A percentile compares a stretch with the other conserved stretches of the same genome.
Conservation (phyloP, 2,329 filamentous ascomycete genomes). For the Chaetomiaceae sp. region DNA sequence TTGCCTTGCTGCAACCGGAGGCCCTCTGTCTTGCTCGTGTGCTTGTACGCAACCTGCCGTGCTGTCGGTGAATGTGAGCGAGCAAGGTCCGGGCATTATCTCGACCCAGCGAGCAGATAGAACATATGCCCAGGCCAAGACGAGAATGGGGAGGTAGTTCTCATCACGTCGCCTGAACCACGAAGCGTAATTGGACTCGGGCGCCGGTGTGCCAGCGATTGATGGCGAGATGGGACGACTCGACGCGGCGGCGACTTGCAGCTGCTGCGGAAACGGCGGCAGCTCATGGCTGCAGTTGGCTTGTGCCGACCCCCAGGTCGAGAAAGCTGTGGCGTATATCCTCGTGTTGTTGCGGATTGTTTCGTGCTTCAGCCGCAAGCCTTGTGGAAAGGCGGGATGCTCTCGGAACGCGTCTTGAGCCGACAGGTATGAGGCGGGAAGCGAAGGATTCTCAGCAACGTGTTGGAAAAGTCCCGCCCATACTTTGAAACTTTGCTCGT, state of each 20-base stretch:
- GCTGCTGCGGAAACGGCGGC: constrained; percentile 1
- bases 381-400: constrained; percentile 3
- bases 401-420: constrained; percentile 2
- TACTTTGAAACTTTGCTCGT: constrained; percentile 7
- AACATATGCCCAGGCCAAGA: constrained; percentile 19
- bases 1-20: neutral
- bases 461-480: constrained; percentile 8
- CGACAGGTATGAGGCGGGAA: constrained; percentile 1
- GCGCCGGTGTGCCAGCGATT: neutral
- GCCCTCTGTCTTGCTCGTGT: too few species aligned
- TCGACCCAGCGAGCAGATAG: constrained; percentile 18
- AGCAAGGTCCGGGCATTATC: constrained; percentile 1
- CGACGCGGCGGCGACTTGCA: neutral
- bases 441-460: neutral
- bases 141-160: constrained; percentile 16
- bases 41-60: neutral
- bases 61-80: constrained; percentile 1
- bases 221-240: neutral
- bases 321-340: neutral
- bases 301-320: constrained; percentile 1
- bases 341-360: neutral
- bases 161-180: constrained; percentile 8
- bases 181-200: neutral
- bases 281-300: neutral
- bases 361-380: neutral